These are phyloP conservation scores for Tephrocybe sp. DNA, from an alignment of 768 basidiomycete species.

Conservation along the genomic window DNA sequence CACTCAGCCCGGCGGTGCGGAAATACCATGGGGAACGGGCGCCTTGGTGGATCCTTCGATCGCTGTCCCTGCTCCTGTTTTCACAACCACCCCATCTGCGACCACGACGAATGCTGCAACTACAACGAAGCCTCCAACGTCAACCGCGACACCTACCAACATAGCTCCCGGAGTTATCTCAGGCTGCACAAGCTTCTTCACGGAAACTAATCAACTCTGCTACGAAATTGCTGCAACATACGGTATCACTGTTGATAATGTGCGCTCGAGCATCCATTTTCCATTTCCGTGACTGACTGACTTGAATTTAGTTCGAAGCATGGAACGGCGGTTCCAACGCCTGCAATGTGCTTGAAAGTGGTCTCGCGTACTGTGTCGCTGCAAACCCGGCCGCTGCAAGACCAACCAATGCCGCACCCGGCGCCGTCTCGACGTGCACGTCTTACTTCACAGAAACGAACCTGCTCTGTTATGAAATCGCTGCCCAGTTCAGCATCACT, in stretches of 20 bases:
- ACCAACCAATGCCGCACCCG: neutral
- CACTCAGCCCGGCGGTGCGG: constrained; percentile 50
- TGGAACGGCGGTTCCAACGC: constrained; percentile 7
- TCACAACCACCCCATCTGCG: neutral
- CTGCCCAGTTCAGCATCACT: constrained; percentile 5
- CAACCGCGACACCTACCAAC: constrained; percentile 1
- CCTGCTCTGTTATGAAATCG: constrained; percentile 9
- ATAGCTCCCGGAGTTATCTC: constrained; percentile 2
- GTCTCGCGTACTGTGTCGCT: constrained; percentile 11
- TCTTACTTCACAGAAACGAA: constrained; percentile 8
- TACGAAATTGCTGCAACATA: constrained; percentile 4
- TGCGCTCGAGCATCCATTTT: neutral
- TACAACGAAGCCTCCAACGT: constrained; percentile 5
- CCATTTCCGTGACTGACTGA: neutral
- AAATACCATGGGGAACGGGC: constrained; percentile 71
- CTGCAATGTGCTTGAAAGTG: constrained; percentile 6
- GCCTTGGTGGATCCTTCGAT: constrained; percentile 44
- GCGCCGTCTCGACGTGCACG: constrained; percentile 9
- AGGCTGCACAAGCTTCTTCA: constrained; percentile 12
- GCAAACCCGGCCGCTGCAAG: too few relatives aligned
- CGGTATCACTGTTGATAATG: constrained; percentile 9
- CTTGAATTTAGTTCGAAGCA: neutral
- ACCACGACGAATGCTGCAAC: neutral
- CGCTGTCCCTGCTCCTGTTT: constrained; percentile 35
- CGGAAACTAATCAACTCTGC: constrained; percentile 12